phyloP scores from a whole-genome alignment of 768 basidiomycete genomes.

The Rhodotorula taiwanensis region DNA sequence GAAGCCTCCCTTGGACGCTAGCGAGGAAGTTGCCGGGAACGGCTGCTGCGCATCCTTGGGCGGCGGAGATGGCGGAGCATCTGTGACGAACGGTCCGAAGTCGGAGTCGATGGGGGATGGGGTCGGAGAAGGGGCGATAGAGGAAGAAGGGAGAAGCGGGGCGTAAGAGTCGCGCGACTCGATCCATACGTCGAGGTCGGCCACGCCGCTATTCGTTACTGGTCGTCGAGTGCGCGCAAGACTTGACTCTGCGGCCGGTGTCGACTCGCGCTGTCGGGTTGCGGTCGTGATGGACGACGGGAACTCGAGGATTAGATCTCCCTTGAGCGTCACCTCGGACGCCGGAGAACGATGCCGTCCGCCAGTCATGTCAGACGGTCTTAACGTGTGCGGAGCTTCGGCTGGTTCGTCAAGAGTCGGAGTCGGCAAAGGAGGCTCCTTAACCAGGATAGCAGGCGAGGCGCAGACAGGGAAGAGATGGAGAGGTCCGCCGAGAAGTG shows the following conservation, averaged over 20 bases:
- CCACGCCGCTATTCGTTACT: neutral
- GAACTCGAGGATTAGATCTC: conserved; percentile 2
- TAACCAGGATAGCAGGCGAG: no score
- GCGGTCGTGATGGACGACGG: conserved; percentile 12
- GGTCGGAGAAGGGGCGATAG: conserved; percentile 21
- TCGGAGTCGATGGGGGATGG: conserved; percentile 11
- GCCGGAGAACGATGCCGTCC: conserved; percentile 12
- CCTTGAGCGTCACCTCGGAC: conserved; percentile 25
- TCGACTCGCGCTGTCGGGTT: neutral
- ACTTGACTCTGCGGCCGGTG: neutral
- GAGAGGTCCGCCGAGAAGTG: no score
- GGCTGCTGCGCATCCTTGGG: conserved; percentile 9
- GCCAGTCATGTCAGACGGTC: neutral
- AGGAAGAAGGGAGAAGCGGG: neutral
- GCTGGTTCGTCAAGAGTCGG: no score
- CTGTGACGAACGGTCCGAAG: conserved; percentile 3
- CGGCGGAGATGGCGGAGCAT: conserved; percentile 12
- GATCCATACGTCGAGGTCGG: conserved; percentile 29
- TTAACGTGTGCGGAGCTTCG: neutral
- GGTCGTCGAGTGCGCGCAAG: conserved; percentile 19
- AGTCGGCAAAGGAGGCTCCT: no score
- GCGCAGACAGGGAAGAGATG: no score
- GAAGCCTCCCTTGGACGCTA: conserved; percentile 7
- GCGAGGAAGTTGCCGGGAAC: no score
- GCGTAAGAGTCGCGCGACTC: neutral